These are phyloP conservation scores for Kalmusia sp. DNA, from an alignment of 2,329 filamentous ascomycete species.

Conservation along the genomic window DNA sequence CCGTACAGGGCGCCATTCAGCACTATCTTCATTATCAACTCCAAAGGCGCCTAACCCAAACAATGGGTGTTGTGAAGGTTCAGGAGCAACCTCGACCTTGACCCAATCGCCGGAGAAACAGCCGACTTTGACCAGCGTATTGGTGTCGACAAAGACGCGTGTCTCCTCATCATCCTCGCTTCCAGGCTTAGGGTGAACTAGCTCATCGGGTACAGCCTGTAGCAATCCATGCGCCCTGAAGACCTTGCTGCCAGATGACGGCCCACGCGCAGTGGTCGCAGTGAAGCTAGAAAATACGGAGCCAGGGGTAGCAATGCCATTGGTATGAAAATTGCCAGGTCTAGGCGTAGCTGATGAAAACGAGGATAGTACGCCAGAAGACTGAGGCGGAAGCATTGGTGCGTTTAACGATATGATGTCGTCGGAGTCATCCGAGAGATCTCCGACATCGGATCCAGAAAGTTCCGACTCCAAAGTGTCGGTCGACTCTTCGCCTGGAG, in stretches of 20 bases:
- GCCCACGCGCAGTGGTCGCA: constrained; percentile 76
- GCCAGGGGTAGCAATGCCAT: constrained; percentile 80
- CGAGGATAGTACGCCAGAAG: constrained; percentile 79
- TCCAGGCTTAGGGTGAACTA: constrained; percentile 83
- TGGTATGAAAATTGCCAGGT: constrained; percentile 72
- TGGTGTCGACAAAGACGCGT: constrained; percentile 88
- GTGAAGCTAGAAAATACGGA: constrained; percentile 92
- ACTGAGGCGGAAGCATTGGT: constrained; percentile 78
- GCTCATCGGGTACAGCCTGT: constrained; percentile 73
- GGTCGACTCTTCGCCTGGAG: constrained; percentile 49
- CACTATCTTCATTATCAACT: constrained; percentile 64
- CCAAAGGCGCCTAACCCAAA: constrained; percentile 74
- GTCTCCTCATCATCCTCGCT: constrained; percentile 87
- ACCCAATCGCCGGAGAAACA: constrained; percentile 99
- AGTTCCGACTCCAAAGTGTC: constrained; percentile 63
- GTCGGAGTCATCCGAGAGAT: constrained; percentile 90
- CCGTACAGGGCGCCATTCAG: constrained; percentile 81
- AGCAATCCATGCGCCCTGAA: constrained; percentile 85
- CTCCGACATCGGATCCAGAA: constrained; percentile 71
- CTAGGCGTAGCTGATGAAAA: constrained; percentile 83
- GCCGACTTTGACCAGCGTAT: constrained; percentile 83
- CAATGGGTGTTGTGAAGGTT: constrained; percentile 72
- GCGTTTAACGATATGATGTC: constrained; percentile 90
- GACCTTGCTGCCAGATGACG: constrained; percentile 74
- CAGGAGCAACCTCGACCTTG: constrained; percentile 77